Conservation (phyloP, 2,329 filamentous ascomycete species). For the Aspergillus ochraceus region DNA sequence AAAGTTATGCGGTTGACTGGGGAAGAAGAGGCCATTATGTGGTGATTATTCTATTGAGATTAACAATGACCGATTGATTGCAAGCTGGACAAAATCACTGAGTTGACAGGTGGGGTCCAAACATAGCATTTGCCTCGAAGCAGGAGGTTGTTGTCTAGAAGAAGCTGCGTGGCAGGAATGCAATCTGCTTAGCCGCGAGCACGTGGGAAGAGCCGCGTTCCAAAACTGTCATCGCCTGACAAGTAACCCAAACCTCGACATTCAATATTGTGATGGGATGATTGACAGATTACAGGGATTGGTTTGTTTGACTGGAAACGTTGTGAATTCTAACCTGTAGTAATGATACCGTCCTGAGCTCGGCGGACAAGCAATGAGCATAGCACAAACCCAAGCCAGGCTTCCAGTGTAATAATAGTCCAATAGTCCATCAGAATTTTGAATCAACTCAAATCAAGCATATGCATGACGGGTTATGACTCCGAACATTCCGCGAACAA, state of each 20-base stretch:
- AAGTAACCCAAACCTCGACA: background rate
- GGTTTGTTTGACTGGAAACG: background rate
- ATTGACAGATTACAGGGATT: background rate
- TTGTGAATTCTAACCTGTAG: background rate
- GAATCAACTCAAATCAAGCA: slow-evolving; percentile 13
- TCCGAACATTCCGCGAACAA: slow-evolving; percentile 14
- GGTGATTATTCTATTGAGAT: background rate
- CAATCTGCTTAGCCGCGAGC: background rate
- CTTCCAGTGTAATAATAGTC: background rate
- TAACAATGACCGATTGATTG: background rate
- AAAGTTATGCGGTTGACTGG: slow-evolving; percentile 23
- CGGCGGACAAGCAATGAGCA: slow-evolving; percentile 2
- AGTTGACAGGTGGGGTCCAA: too few relatives aligned
- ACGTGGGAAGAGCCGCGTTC: background rate
- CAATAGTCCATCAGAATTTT: slow-evolving; percentile 17
- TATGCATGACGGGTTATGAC: slow-evolving; percentile 17
- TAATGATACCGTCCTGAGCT: background rate
- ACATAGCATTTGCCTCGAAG: background rate
- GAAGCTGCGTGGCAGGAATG: background rate
- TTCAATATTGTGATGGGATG: background rate
- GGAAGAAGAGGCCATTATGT: slow-evolving; percentile 16
- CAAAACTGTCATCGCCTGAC: background rate
- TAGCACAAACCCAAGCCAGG: background rate
- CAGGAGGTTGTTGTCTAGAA: background rate
- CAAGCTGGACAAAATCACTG: background rate